phyloP scores from a whole-genome alignment of 2,329 filamentous ascomycete species.

The Aspergillus felis region DNA sequence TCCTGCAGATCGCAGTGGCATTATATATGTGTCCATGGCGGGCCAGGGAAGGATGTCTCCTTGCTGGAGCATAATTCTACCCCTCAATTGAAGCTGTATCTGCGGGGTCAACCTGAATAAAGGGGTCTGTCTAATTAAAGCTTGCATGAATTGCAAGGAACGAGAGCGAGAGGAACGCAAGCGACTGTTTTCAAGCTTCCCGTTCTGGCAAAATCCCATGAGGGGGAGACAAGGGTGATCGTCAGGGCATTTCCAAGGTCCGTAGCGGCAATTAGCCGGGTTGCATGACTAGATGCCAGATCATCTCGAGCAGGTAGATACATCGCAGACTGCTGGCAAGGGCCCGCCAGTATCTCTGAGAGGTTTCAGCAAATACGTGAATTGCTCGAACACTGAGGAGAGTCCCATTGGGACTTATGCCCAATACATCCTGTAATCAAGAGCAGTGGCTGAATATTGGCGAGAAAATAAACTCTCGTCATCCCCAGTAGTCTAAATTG shows the following conservation, averaged over 20 bases:
- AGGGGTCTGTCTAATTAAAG: neutral
- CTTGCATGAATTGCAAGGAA: neutral
- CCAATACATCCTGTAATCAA: neutral
- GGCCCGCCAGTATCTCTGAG: neutral
- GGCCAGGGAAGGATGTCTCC: neutral
- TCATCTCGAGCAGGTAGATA: neutral
- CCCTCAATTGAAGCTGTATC: neutral
- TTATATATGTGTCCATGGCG: constrained; percentile 5
- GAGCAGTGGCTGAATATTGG: neutral
- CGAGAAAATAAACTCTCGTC: neutral
- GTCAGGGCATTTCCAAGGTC: neutral
- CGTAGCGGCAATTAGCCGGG: neutral
- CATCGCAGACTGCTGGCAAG: neutral
- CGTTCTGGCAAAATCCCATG: constrained; percentile 12
- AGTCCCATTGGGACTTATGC: neutral
- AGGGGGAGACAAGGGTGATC: constrained; percentile 3
- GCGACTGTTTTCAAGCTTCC: neutral
- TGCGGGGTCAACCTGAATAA: neutral
- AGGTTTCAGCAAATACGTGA: neutral
- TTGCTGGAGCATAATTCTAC: neutral
- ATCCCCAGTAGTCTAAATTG: neutral
- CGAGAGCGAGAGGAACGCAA: neutral
- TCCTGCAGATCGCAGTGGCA: neutral
- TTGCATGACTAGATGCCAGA: neutral
- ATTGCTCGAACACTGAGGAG: neutral